A percentile compares a stretch with the other conserved stretches of the same genome.
phyloP scores from a whole-genome alignment of 768 basidiomycete genomes.

The Imleria badia region DNA sequence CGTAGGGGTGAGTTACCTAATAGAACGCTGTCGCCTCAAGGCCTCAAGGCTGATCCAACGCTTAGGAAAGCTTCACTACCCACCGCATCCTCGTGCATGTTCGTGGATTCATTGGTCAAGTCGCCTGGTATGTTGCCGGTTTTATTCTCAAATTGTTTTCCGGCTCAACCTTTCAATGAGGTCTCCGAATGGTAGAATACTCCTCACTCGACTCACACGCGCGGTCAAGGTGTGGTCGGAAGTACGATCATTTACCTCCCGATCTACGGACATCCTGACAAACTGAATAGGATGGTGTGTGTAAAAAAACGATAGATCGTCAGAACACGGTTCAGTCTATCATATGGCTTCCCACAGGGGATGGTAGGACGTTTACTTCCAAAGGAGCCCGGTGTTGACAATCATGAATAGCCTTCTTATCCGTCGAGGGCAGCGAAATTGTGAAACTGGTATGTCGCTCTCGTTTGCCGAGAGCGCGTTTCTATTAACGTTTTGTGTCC shows the following conservation, averaged over 20 bases:
- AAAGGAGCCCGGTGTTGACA: constrained; percentile 10
- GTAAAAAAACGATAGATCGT: constrained; percentile 50
- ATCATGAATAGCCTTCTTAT: constrained; percentile 44
- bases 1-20: constrained; percentile 40
- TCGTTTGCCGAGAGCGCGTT: constrained; percentile 3
- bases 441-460: constrained; percentile 40
- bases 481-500: constrained; percentile 15
- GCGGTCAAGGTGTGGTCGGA: constrained; percentile 54
- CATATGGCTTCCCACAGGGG: constrained; percentile 50
- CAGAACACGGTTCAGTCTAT: constrained; percentile 47
- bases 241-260: constrained; percentile 28
- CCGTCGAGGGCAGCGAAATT: constrained; percentile 49
- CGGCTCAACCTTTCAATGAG: constrained; percentile 25
- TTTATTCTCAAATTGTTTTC: not conserved
- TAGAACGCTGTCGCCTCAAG: constrained; percentile 10
- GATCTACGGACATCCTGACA: constrained; percentile 5
- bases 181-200: constrained; percentile 46
- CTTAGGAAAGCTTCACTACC: constrained; percentile 42
- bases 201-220: constrained; percentile 49
- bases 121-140: constrained; percentile 42
- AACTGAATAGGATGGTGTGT: constrained; percentile 45
- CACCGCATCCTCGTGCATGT: constrained; percentile 52
- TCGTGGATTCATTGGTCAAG: constrained; percentile 53
- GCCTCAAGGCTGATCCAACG: constrained; percentile 14
- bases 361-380: constrained; percentile 33